Evolutionary conservation across 1,284 basidiomycete genomes (phyloP).

Genomic region (Papiliotrema laurentii): DNA sequence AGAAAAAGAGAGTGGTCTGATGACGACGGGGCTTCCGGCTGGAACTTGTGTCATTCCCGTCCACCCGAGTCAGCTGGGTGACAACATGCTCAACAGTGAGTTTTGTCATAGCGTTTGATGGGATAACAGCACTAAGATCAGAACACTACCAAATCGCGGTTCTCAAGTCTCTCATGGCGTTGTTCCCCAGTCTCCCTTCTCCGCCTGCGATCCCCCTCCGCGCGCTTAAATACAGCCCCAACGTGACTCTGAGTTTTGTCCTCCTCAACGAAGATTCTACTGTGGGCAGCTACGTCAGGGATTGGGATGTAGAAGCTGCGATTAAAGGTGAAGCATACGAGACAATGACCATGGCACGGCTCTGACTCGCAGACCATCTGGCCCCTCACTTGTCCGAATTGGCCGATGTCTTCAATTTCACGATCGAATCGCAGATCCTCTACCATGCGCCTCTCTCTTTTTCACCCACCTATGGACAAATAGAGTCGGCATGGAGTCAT

Average conservation of each 20-base stretch:
- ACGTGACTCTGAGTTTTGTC: slow-evolving; percentile 55
- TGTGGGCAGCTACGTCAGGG: slow-evolving; percentile 57
- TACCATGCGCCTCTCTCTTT: slow-evolving; percentile 88
- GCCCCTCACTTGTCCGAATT: slow-evolving; percentile 62
- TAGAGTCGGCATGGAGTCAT: too few species aligned
- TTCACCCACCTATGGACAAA: slow-evolving; percentile 50
- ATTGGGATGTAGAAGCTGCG: slow-evolving; percentile 68
- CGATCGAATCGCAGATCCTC: slow-evolving; percentile 88
- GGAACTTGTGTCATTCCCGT: slow-evolving; percentile 38
- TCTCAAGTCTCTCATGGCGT: slow-evolving; percentile 55
- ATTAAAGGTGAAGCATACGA: slow-evolving; percentile 57
- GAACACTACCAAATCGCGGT: slow-evolving; percentile 36
- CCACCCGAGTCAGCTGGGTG: slow-evolving; percentile 25
- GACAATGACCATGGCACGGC: too few species aligned
- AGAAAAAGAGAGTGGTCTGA: slow-evolving; percentile 15
- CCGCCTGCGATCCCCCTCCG: slow-evolving; percentile 34
- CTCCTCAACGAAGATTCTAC: slow-evolving; percentile 81
- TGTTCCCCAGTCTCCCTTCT: slow-evolving; percentile 19
- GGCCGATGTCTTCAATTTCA: slow-evolving; percentile 74
- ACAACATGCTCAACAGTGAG: slow-evolving; percentile 29
- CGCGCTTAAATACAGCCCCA: slow-evolving; percentile 60
- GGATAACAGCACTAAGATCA: slow-evolving; percentile 3
- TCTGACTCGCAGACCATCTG: slow-evolving; percentile 56
- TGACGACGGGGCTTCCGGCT: slow-evolving; percentile 15
- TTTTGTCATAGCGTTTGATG: not conserved